phyloP scores from a whole-genome alignment of 2,329 filamentous ascomycete genomes.

The Dactylellina sp. region DNA sequence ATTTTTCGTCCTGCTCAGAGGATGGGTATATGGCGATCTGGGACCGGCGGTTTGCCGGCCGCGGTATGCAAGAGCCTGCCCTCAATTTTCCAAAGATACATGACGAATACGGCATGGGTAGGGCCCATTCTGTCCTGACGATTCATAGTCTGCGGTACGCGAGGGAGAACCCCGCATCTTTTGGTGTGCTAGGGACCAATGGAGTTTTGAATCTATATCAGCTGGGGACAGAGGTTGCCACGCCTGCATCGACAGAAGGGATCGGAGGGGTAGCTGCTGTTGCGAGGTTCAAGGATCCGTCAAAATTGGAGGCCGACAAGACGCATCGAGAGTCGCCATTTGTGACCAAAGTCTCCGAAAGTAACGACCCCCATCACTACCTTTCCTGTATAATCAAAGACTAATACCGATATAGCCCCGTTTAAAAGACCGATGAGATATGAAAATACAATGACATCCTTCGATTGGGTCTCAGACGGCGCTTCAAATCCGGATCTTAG shows the following conservation, averaged over 20 bases:
- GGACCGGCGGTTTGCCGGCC: constrained; percentile 58
- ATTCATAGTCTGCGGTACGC: constrained; percentile 59
- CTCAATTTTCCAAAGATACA: constrained; percentile 57
- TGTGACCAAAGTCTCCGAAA: constrained; percentile 59
- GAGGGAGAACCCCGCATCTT: constrained; percentile 57
- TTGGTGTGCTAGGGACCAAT: constrained; percentile 59
- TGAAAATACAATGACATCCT: constrained; percentile 58
- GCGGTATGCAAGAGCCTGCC: constrained; percentile 53
- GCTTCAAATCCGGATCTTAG: constrained; percentile 32
- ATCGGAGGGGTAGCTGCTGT: constrained; percentile 52
- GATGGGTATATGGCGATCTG: constrained; percentile 60
- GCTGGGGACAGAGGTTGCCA: constrained; percentile 48
- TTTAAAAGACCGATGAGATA: constrained; percentile 48
- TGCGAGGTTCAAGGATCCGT: constrained; percentile 52
- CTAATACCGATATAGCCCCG: constrained; percentile 26
- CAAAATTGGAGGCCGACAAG: constrained; percentile 47
- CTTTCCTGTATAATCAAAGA: not conserved
- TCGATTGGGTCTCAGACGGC: constrained; percentile 60
- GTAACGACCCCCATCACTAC: too few relatives aligned
- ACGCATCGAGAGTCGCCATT: constrained; percentile 54
- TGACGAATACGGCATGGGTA: constrained; percentile 55
- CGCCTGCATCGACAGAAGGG: constrained; percentile 46
- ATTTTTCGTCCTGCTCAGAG: constrained; percentile 80
- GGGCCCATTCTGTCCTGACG: constrained; percentile 43
- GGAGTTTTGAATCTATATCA: constrained; percentile 60